Evolutionary conservation across 441 rosid species (phyloP).

Genomic region (Rhodomyrtus psidioides): DNA sequence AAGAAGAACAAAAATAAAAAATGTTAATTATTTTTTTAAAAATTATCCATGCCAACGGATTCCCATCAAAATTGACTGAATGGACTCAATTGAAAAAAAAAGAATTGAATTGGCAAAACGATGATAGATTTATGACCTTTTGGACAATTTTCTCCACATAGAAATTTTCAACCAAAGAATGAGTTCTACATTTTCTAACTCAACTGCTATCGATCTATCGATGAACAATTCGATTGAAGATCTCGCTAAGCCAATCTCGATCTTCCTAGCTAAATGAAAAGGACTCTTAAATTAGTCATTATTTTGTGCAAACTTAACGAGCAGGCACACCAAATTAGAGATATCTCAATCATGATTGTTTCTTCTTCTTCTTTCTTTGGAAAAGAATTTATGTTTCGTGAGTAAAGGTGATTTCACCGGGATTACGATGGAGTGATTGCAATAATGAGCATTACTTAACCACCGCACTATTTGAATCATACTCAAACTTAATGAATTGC

Average conservation of each 20-base stretch:
- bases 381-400: not conserved
- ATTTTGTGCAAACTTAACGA: not conserved
- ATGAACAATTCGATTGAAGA: not conserved
- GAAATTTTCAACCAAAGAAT: no score
- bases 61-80: no score
- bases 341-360: not conserved
- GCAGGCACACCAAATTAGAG: not conserved
- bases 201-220: not conserved
- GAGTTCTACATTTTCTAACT: no score
- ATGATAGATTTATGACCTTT: no score
- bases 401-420: not conserved
- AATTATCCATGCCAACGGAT: no score
- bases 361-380: not conserved
- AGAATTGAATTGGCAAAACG: no score
- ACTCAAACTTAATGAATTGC: not conserved
- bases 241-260: rapidly evolving
- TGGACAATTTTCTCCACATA: no score
- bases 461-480: not conserved
- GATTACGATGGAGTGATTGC: not conserved
- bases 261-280: not conserved
- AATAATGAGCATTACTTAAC: not conserved
- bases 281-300: not conserved
- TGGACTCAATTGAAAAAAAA: no score
- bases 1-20: no score
- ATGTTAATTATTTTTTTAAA: no score